phyloP scores from a whole-genome alignment of 1,284 basidiomycete genomes.

The Heterobasidion occidentale region DNA sequence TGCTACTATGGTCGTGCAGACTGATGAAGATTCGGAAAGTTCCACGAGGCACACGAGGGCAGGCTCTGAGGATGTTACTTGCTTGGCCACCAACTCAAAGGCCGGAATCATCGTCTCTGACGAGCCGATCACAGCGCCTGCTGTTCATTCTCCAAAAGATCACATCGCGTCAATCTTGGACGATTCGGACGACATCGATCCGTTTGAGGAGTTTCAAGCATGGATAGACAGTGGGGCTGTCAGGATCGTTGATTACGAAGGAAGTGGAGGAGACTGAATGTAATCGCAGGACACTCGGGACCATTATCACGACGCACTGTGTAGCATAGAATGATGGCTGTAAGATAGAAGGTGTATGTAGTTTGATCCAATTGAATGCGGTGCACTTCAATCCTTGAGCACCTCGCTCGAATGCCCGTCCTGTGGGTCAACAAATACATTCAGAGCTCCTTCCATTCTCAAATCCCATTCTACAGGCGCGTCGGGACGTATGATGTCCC shows the following conservation, averaged over 20 bases:
- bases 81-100: too few species aligned
- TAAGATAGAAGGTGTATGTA: background rate
- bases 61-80: too few species aligned
- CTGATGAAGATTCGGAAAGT: background rate
- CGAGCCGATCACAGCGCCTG: too few species aligned
- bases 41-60: too few species aligned
- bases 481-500: conserved; percentile 65
- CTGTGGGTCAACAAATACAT: conserved; percentile 49
- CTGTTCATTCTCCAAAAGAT: too few species aligned
- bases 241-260: background rate
- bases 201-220: conserved; percentile 38
- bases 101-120: too few species aligned
- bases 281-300: background rate
- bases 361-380: background rate
- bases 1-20: background rate
- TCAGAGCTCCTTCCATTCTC: conserved; percentile 57
- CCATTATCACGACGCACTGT: background rate
- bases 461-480: conserved; percentile 70
- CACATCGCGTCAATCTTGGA: background rate
- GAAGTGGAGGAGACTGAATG: background rate
- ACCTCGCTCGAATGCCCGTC: background rate
- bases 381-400: background rate
- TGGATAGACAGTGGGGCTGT: conserved; percentile 24
- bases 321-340: background rate
- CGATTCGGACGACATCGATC: conserved; percentile 14